Percentiles rank a stretch among this genome's conserved stretches.
These are phyloP conservation scores for Leccinum subgranulosum DNA, from an alignment of 768 basidiomycete species.

Conservation along the genomic window DNA sequence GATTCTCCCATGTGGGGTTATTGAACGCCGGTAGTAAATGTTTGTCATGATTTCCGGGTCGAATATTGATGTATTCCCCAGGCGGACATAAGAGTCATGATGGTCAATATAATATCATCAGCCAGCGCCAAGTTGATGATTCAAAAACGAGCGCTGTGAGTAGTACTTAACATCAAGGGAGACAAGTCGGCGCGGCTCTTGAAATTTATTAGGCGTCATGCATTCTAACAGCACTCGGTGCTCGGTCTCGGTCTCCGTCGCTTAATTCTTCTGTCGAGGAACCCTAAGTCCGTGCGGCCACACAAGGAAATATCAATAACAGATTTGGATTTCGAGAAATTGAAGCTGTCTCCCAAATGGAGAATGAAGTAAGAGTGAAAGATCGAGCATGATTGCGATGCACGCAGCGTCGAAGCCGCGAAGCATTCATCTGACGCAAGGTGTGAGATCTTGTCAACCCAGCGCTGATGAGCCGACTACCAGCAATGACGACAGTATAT, in stretches of 20 bases:
- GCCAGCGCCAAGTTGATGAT: neutral
- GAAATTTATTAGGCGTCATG: neutral
- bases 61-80: neutral
- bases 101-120: neutral
- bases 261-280: neutral
- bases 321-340: neutral
- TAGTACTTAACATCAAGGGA: neutral
- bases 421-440: neutral
- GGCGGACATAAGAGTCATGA: neutral
- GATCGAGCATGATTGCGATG: neutral
- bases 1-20: neutral
- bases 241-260: neutral
- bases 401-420: neutral
- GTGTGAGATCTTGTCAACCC: neutral
- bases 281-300: neutral
- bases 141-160: neutral
- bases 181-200: neutral
- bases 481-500: neutral
- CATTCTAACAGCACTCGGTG: neutral
- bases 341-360: slow-evolving; percentile 1
- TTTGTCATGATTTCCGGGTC: neutral
- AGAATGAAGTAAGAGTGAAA: neutral
- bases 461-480: neutral
- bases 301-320: neutral
- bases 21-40: neutral